Evolutionary conservation across 805 yeast genomes (phyloP), one percentile per base, ranked within the genome.

Genomic region (Schwanniomyces polymorphus): DNA sequence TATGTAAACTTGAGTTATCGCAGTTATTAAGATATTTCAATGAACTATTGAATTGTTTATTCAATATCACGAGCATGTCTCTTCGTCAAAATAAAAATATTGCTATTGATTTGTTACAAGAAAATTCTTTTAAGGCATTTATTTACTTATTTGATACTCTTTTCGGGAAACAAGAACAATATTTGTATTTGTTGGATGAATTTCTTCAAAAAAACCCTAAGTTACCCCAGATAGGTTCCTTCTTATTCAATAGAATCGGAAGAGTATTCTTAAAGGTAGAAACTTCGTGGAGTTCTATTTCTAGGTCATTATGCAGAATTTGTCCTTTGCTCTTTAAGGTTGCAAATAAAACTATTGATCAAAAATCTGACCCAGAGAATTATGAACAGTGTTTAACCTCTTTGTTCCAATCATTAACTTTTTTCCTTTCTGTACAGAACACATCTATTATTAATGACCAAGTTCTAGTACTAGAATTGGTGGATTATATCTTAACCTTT

Each of bases 161-260:
- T 14, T 69, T 85, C 55, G 88, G 86, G 2, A 78, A 85, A 57
- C 84, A 83, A 57, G 85, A 82, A 49, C 85, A 82, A 52, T 81
- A 82, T 62, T 70, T 79, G 37, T 78, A 79, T 51, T 57, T 84
- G 55, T 75, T 85, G 54, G 81, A 82, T 43, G 69, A 74, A 10
- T 82, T 81, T 53, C 61, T 78, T 35, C 54, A 61, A 5, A 65
- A 67, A 27, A 57, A 64, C 27, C 49, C 53, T 7, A 58, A 65
- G 8, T 61, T 79, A 4, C 82, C 88, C 4, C 57, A 60, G 2
- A 67, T 82, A 49, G 90, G 90, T 5, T 63, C 76, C 25, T 72
- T 72, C 44, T 57, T 85, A 39, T 56, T 85, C 33, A 58, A 68
- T 18, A 68, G 74, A 51, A 70, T 82, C 59, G 64, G 80, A 2